phyloP scores from a whole-genome alignment of 2,329 filamentous ascomycete genomes.

The Fonsecaea multimorphosa region DNA sequence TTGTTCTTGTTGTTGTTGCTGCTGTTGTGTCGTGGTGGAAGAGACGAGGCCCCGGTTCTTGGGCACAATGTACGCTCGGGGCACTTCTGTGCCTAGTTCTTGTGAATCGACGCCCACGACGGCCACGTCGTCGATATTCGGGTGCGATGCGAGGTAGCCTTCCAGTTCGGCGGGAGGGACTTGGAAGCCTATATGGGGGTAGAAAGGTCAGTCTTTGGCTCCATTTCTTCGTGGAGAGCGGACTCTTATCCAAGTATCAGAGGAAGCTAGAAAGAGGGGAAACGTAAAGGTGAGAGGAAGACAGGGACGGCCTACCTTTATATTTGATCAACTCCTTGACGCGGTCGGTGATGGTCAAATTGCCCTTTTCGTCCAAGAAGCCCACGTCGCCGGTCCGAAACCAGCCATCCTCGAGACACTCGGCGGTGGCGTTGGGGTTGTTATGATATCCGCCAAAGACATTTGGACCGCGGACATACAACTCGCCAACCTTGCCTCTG shows the following conservation, averaged over 20 bases:
- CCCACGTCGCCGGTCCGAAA: constrained; percentile 92
- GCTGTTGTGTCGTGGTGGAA: not conserved
- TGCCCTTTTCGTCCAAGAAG: constrained; percentile 71
- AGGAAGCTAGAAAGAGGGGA: not conserved
- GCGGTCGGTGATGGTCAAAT: constrained; percentile 89
- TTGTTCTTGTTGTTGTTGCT: no score
- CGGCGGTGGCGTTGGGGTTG: constrained; percentile 63
- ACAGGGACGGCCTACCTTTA: constrained; percentile 48
- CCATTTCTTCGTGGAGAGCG: not conserved
- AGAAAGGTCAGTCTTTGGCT: not conserved
- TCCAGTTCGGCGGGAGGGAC: constrained; percentile 59
- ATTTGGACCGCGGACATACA: constrained; percentile 70
- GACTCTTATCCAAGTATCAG: not conserved
- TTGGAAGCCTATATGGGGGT: constrained; percentile 45
- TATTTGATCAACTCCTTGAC: constrained; percentile 66
- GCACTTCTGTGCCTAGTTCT: constrained; percentile 48
- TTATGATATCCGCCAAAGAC: constrained; percentile 68
- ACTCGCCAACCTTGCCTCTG: constrained; percentile 69
- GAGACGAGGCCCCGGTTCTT: constrained; percentile 54
- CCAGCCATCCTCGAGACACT: constrained; percentile 75
- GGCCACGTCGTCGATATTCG: constrained; percentile 52
- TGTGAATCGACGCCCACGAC: constrained; percentile 52
- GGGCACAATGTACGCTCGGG: constrained; percentile 51
- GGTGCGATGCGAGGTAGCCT: constrained; percentile 51
- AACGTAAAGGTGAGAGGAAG: no score